A percentile compares a stretch with the other conserved stretches of the same genome.
Evolutionary conservation across 768 basidiomycete genomes (phyloP).

Genomic region (Amanita pallidorosea): DNA sequence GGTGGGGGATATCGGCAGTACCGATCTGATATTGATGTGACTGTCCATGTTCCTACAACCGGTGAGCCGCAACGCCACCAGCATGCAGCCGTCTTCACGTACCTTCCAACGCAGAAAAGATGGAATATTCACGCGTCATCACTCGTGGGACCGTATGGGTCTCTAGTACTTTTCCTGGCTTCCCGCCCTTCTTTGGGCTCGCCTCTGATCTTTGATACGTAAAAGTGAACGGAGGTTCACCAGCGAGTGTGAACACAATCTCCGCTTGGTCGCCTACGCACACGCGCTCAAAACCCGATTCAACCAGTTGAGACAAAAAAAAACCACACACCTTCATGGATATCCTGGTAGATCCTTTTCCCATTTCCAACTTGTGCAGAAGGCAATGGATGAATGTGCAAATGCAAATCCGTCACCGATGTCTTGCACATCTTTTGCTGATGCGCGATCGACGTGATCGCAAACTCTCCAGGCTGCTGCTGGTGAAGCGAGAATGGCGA

Average conservation of each 20-base stretch:
- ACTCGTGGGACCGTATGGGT: constrained; percentile 85
- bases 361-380: constrained; percentile 86
- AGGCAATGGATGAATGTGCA: constrained; percentile 74
- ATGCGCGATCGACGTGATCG: constrained; percentile 82
- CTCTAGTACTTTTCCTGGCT: constrained; percentile 72
- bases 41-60: constrained; percentile 72
- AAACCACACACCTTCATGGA: constrained; percentile 65
- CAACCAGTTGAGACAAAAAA: neutral
- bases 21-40: constrained; percentile 83
- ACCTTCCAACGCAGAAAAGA: constrained; percentile 90
- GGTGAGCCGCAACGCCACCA: neutral
- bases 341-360: constrained; percentile 69
- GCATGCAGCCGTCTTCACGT: constrained; percentile 12
- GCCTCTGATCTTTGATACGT: constrained; percentile 84
- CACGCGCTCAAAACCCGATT: neutral
- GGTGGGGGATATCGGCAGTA: constrained; percentile 83
- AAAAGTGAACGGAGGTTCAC: constrained; percentile 94
- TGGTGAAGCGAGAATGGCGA: constrained; percentile 83
- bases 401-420: constrained; percentile 61
- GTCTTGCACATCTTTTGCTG: constrained; percentile 90
- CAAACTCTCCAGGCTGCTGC: constrained; percentile 74
- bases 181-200: constrained; percentile 53
- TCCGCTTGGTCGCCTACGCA: constrained; percentile 79
- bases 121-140: constrained; percentile 67
- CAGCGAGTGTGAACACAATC: constrained; percentile 81